Conservation (phyloP, 2,329 filamentous ascomycete species). For the Paramyrothecium sp. region DNA sequence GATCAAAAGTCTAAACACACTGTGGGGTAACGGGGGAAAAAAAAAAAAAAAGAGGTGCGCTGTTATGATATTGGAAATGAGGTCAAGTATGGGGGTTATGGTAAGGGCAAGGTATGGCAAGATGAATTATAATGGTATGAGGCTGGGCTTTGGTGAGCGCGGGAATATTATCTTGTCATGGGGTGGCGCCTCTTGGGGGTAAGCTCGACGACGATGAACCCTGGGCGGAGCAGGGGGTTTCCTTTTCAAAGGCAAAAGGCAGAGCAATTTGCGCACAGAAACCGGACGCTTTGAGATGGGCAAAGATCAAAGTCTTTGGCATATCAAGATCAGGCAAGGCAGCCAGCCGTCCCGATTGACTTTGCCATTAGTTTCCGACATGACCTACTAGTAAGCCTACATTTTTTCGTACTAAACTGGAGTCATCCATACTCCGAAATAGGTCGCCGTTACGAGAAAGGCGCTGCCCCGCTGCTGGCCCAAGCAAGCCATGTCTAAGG, state of each 20-base stretch:
- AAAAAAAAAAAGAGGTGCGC: too few species aligned
- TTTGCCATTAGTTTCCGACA: neutral
- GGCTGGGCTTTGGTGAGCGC: too few species aligned
- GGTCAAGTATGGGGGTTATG: too few species aligned
- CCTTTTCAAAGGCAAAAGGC: neutral
- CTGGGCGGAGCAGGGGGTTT: neutral
- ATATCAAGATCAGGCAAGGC: too few species aligned
- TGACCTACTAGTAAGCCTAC: neutral
- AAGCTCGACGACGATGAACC: too few species aligned
- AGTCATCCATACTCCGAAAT: neutral
- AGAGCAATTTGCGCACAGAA: neutral
- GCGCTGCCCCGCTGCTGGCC: neutral
- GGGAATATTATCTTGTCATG: too few species aligned
- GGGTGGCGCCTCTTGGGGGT: too few species aligned
- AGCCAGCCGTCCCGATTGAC: neutral
- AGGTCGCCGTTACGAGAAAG: neutral
- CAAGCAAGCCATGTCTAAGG: too few species aligned
- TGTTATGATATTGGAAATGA: too few species aligned
- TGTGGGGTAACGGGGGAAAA: too few species aligned
- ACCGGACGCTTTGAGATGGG: too few species aligned
- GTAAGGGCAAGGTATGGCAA: neutral
- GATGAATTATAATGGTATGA: neutral
- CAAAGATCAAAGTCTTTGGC: too few species aligned
- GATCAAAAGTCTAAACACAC: neutral
- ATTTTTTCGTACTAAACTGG: neutral